Evolutionary conservation across 1,139 yeast genomes (phyloP).

Genomic region (Arxiozyma bovina): DNA sequence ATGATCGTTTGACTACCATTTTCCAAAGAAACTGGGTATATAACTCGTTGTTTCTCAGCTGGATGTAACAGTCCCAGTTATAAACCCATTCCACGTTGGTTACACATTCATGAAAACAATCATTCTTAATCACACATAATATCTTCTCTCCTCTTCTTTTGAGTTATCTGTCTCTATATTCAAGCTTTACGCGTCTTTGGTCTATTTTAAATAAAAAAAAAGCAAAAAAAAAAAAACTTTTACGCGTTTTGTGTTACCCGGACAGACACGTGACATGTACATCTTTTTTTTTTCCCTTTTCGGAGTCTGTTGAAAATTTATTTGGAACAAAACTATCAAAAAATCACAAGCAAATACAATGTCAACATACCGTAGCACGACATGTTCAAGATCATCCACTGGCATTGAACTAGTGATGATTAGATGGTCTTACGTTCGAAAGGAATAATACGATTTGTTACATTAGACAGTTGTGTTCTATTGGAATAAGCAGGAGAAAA

Average conservation of each 20-base stretch:
- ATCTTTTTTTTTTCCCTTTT: too few species aligned
- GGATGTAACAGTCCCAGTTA: neutral
- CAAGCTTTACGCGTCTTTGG: too few species aligned
- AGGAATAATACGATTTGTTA: too few species aligned
- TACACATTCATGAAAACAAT: too few species aligned
- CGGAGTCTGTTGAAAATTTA: neutral
- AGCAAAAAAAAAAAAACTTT: too few species aligned
- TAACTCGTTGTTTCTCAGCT: neutral
- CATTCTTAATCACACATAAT: neutral
- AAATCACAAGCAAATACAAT: neutral
- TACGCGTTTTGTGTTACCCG: neutral
- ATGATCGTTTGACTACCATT: neutral
- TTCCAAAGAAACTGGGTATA: too few species aligned
- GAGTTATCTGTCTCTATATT: neutral
- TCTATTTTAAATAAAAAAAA: too few species aligned
- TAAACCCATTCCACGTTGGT: neutral
- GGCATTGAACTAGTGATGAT: neutral
- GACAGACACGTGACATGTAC: neutral
- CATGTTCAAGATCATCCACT: too few species aligned
- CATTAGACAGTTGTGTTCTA: too few species aligned
- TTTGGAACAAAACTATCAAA: neutral
- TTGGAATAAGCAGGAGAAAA: too few species aligned
- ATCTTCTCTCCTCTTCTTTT: neutral
- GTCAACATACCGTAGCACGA: neutral
- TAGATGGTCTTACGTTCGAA: too few species aligned